Conservation (phyloP, 345 rosid genomes). For the Kernera saxatilis region DNA sequence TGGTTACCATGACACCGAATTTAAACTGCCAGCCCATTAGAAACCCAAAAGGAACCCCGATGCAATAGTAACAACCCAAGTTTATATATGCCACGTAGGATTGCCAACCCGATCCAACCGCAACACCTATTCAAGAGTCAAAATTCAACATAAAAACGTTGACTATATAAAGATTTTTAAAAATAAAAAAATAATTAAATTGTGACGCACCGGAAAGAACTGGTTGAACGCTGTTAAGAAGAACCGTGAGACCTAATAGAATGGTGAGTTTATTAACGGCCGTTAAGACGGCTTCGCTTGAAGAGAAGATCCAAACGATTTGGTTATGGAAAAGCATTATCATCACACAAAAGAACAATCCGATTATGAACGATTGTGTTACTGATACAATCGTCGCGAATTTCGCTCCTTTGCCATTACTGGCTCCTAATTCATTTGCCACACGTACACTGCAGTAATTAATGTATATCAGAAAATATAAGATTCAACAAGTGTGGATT, state of each 20-base stretch:
- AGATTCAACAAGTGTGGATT: too few species aligned
- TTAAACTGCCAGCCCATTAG: slow-evolving; percentile 88
- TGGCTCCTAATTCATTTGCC: slow-evolving; percentile 88
- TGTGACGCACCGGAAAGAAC: slow-evolving; percentile 61
- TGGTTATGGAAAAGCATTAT: slow-evolving; percentile 50
- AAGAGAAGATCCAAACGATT: slow-evolving; percentile 51
- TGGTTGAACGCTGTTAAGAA: slow-evolving; percentile 87
- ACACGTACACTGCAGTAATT: slow-evolving; percentile 58
- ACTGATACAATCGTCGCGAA: slow-evolving; percentile 75
- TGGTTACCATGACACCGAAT: slow-evolving; percentile 66
- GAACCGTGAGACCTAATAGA: slow-evolving; percentile 67
- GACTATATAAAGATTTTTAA: not conserved
- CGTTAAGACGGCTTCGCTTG: slow-evolving; percentile 49
- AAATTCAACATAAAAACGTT: not conserved
- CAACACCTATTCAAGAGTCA: slow-evolving; percentile 50
- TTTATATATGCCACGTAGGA: slow-evolving; percentile 82
- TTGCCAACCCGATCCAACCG: slow-evolving; percentile 98
- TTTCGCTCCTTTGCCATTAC: slow-evolving; percentile 79
- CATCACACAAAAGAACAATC: slow-evolving; percentile 55
- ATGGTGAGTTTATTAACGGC: slow-evolving; percentile 63
- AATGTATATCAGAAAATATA: not conserved
- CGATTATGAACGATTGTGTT: slow-evolving; percentile 48
- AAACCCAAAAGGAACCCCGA: slow-evolving; percentile 80
- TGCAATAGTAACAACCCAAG: slow-evolving; percentile 75
- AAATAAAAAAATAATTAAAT: not conserved